phyloP scores from a whole-genome alignment of 805 yeast species.

The Ogataea henricii region DNA sequence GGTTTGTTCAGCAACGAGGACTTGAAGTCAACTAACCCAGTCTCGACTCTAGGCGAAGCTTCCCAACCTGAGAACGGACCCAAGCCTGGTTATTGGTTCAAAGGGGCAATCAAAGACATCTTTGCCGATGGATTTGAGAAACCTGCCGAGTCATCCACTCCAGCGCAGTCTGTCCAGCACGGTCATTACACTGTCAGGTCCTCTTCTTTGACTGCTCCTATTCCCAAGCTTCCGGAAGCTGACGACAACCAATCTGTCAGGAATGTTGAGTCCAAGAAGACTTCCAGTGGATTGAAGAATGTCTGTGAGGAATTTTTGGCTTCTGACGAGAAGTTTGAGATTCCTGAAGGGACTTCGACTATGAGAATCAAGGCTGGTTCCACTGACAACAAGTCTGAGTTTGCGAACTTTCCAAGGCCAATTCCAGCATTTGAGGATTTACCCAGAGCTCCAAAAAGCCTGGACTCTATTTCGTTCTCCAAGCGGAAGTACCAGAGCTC shows the following conservation, averaged over 20 bases:
- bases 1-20: not conserved
- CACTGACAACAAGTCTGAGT: not conserved
- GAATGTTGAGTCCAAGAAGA: not conserved
- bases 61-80: not conserved
- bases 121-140: not conserved
- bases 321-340: conserved; percentile 2
- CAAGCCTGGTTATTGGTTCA: not conserved
- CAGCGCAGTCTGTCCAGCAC: not conserved
- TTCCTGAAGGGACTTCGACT: not conserved
- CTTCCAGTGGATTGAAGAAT: too few species aligned
- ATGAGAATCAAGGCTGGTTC: not conserved
- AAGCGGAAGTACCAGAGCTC: not conserved
- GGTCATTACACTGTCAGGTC: not conserved
- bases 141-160: not conserved
- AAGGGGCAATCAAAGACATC: conserved; percentile 1
- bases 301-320: not conserved
- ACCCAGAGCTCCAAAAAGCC: not conserved
- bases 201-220: not conserved
- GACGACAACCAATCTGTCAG: not conserved
- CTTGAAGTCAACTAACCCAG: not conserved
- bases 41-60: not conserved
- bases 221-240: conserved; percentile 4
- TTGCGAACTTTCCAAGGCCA: not conserved
- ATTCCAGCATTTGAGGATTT: not conserved
- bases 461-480: not conserved